phyloP scores from a whole-genome alignment of 2,329 filamentous ascomycete genomes.

The Beauveria sp. region DNA sequence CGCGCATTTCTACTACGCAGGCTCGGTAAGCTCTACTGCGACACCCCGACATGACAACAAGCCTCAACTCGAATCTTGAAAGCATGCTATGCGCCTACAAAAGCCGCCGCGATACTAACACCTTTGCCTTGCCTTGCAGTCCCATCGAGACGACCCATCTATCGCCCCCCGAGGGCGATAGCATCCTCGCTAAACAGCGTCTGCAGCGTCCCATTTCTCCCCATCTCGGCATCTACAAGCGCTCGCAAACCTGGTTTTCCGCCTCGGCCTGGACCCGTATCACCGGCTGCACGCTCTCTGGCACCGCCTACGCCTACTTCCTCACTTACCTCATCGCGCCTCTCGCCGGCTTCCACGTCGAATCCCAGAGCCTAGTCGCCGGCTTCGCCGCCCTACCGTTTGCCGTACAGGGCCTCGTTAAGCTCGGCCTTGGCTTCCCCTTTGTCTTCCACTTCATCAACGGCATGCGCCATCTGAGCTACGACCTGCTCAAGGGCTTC shows the following conservation, averaged over 20 bases:
- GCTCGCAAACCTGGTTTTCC: slow-evolving; percentile 77
- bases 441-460: slow-evolving; percentile 51
- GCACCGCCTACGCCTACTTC: slow-evolving; percentile 71
- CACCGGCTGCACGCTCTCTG: slow-evolving; percentile 68
- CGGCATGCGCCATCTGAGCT: slow-evolving; percentile 47
- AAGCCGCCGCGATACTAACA: neutral
- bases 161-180: slow-evolving; percentile 42
- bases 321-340: slow-evolving; percentile 75
- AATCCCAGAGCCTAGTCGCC: slow-evolving; percentile 52
- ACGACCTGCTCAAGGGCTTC: slow-evolving; percentile 46
- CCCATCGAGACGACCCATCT: slow-evolving; percentile 50
- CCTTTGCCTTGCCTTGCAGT: slow-evolving; percentile 22
- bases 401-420: slow-evolving; percentile 49
- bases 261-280: slow-evolving; percentile 70
- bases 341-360: slow-evolving; percentile 56
- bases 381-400: slow-evolving; percentile 53
- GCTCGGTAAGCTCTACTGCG: slow-evolving; percentile 32
- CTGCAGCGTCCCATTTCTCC: slow-evolving; percentile 73
- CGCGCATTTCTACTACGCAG: slow-evolving; percentile 35
- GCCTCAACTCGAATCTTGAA: neutral
- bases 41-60: neutral
- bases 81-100: too few relatives aligned
- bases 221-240: slow-evolving; percentile 79
- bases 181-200: slow-evolving; percentile 75
- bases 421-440: slow-evolving; percentile 51